Base-by-base conservation (phyloP, 1,284 basidiomycete genomes). In the Wallemia hederae region DNA sequence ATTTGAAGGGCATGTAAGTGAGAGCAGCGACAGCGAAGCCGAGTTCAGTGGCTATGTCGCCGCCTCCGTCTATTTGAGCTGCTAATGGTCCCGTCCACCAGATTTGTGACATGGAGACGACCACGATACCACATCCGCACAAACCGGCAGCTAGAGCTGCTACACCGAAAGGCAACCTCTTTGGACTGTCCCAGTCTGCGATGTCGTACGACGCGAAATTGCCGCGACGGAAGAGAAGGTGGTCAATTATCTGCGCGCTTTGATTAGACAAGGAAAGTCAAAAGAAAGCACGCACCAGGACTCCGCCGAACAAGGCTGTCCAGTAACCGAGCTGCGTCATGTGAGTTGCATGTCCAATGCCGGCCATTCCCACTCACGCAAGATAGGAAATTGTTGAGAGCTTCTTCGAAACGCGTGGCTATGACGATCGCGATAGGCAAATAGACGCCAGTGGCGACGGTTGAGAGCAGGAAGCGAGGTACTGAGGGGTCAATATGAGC, bases 11-110 rank as follows among this genome's bases (percentile, higher is more conserved):
- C 2, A 79, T 25, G 67, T 84, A 84, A 26, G 78, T 67, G 19
- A 82, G 22, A 11, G 68, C 74, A 2, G 76, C 75, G 11, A 77
- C 64, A 0, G 69, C 73, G 63, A 83, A 79, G 15, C 80, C 80
- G 24, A 83, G 69, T 69, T 83, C 81, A 62, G 85, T 82, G n/a
- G 82, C 83, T 62, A 85, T 78, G 68, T 85, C 83, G 0, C 83
- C 83, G 19, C 81, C 75, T 11, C 59, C 61, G 14, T 27, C 39
- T 9, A 61, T 61, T n/a, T 61, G 73, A 62, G 71, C 66, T n/a
- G 78, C 83, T 55, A 85, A 78, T 1, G 82, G 82, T 1, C 83
- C 83, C 0, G 74, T 70, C 65, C 77, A 85, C 82, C 81, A 85
- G 7, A 76, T 76, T 67, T 85, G 81, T 61, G 77, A 70, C 77